These are phyloP conservation scores for Pyricularia grisea DNA, from an alignment of 2,329 filamentous ascomycete species.

Conservation along the genomic window DNA sequence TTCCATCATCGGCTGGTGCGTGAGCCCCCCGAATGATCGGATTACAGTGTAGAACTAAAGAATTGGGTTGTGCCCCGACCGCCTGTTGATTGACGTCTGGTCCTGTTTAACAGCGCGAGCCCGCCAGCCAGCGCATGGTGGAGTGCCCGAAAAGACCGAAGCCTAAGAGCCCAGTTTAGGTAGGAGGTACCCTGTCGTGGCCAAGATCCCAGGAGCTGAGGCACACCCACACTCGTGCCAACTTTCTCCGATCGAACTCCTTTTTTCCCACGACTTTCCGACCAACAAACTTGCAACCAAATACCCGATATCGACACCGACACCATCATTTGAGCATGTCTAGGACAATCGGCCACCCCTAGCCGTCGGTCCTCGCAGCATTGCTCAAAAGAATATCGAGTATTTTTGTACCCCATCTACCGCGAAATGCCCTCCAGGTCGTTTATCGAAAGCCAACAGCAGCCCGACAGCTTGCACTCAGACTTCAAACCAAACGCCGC, in stretches of 20 bases:
- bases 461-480: slow-evolving; percentile 25
- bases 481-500: slow-evolving; percentile 25
- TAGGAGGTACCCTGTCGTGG: not conserved
- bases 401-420: not conserved
- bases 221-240: slow-evolving; percentile 3
- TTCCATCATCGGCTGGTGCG: not conserved
- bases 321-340: slow-evolving; percentile 4
- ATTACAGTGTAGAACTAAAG: not conserved
- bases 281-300: slow-evolving; percentile 1
- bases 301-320: not conserved
- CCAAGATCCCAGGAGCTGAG: slow-evolving; percentile 1
- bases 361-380: not conserved
- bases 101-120: not conserved
- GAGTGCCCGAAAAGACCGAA: not conserved
- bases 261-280: not conserved
- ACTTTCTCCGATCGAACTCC: not conserved
- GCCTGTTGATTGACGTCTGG: not conserved
- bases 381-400: slow-evolving; percentile 1
- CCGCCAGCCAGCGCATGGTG: not conserved
- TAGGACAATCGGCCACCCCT: slow-evolving; percentile 4
- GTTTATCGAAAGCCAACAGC: slow-evolving; percentile 1
- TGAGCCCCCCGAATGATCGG: not conserved
- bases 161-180: not conserved
- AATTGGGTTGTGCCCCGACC: not conserved
- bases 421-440: slow-evolving; percentile 1